Percentiles rank a stretch among this genome's conserved stretches.
Evolutionary conservation across 2,329 filamentous ascomycete genomes (phyloP).

Genomic region (Pseudogymnoascus sp.): DNA sequence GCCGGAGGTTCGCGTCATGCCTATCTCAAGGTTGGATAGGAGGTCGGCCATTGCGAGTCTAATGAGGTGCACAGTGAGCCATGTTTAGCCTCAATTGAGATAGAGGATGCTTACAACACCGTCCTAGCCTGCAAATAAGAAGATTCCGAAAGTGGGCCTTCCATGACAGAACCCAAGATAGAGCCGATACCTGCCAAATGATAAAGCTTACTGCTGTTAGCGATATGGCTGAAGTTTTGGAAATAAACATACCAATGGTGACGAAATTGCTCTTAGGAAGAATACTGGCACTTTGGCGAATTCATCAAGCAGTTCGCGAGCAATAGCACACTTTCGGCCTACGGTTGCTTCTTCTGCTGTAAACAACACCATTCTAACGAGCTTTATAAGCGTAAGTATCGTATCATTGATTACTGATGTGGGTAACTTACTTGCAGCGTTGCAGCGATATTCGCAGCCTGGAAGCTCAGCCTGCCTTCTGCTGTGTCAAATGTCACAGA

Average conservation of each 20-base stretch:
- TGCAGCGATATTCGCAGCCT: constrained; percentile 43
- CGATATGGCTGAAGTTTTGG: background rate
- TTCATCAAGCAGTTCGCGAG: constrained; percentile 36
- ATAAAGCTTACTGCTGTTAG: constrained; percentile 28
- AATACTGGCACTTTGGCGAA: constrained; percentile 37
- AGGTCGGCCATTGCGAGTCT: constrained; percentile 37
- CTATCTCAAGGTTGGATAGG: constrained; percentile 36
- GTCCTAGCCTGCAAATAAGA: constrained; percentile 29
- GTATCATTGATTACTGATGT: background rate
- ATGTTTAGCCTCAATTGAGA: background rate
- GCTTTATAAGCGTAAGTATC: constrained; percentile 28
- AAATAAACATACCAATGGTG: constrained; percentile 30
- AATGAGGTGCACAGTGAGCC: background rate
- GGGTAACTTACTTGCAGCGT: constrained; percentile 25
- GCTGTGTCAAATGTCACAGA: constrained; percentile 24
- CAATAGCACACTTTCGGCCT: constrained; percentile 39
- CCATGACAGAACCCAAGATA: constrained; percentile 41
- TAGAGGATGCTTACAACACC: constrained; percentile 28
- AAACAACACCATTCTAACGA: constrained; percentile 41
- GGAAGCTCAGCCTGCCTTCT: constrained; percentile 39
- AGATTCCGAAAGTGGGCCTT: constrained; percentile 17
- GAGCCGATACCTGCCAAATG: constrained; percentile 42
- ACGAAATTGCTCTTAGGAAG: constrained; percentile 41
- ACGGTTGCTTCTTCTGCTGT: constrained; percentile 31
- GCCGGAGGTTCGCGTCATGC: constrained; percentile 31